Base-by-base conservation (phyloP, 768 basidiomycete genomes). In the Leccinum arenicola region DNA sequence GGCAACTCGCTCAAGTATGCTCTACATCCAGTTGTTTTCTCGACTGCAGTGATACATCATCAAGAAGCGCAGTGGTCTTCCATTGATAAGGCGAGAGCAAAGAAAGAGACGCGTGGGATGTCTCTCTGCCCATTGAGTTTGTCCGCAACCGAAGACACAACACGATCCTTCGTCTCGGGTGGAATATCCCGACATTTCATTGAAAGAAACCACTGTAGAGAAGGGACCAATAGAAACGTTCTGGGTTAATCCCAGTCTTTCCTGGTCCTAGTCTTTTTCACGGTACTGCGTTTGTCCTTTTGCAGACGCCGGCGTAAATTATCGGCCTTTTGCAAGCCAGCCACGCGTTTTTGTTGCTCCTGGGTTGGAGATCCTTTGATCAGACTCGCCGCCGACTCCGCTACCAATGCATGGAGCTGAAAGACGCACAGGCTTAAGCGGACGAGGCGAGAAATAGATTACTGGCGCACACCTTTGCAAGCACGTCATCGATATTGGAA, bases 401-500 rank as follows among this genome's bases (percentile, higher is more conserved):
- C 61, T 11, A 73, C 55, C 50, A 75, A 51, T 3, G 60, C 31
- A 51, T 73, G 72, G 15, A 75, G 54, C 73, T 73, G 52, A 45
- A 45, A 43, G n/a, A n/a, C 3, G 29, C 10, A 17, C 3, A 29
- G n/a, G 5, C 35, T 47, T 40, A 9, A n/a, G 19, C 9, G n/a
- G 52, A 47, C 14, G 6, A 52, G 33, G 27, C 8, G 12, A 23
- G 52, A 4, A 29, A 54, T 36, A n/a, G 23, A 52, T 40, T 0
- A 19, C 4, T 23, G 14, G 49, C 19, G 51, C 57, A 15, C 47
- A 84, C 91, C 78, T 90, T 92, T 5, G 74, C 63, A 43, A 93
- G 75, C 61, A 86, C 88, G 57, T 92, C 88, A 10, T 87, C 82
- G 17, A 91, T 73, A 61, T 92, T 93, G 65, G 86, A 83, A 2